Evolutionary conservation across 768 basidiomycete species (phyloP).

Genomic region (Jaapia argillacea): DNA sequence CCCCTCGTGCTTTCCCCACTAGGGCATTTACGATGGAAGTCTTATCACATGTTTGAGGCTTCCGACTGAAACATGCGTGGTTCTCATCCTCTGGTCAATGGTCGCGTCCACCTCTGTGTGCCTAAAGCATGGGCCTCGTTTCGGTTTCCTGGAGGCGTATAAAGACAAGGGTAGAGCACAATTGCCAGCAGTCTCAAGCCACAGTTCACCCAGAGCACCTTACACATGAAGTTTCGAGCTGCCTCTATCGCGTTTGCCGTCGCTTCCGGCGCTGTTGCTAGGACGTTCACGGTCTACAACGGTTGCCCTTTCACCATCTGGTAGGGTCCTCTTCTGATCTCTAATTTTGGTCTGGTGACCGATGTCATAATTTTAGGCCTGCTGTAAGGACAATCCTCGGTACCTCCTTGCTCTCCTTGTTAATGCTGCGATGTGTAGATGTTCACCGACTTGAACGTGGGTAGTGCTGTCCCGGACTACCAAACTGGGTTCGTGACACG

Average conservation of each 20-base stretch:
- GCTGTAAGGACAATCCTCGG: constrained; percentile 17
- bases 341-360: background rate
- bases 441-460: constrained; percentile 23
- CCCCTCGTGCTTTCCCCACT: too few relatives aligned
- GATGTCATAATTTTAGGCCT: constrained; percentile 13
- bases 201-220: too few relatives aligned
- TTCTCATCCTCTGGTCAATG: too few relatives aligned
- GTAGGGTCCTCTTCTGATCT: constrained; percentile 11
- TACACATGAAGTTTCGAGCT: constrained; percentile 7
- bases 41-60: too few relatives aligned
- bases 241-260: constrained; percentile 8
- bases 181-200: too few relatives aligned
- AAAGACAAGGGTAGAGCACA: too few relatives aligned
- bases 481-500: constrained; percentile 19
- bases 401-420: background rate
- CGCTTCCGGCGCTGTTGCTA: constrained; percentile 8
- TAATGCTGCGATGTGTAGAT: constrained; percentile 4
- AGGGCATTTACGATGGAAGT: too few relatives aligned
- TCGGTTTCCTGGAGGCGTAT: too few relatives aligned
- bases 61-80: too few relatives aligned
- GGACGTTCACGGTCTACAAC: constrained; percentile 32
- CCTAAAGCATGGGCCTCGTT: too few relatives aligned
- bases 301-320: constrained; percentile 32
- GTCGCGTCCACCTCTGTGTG: too few relatives aligned
- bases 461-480: constrained; percentile 16